Conservation (phyloP, 2,329 filamentous ascomycete species). For the Dryadomyces sulphureus region DNA sequence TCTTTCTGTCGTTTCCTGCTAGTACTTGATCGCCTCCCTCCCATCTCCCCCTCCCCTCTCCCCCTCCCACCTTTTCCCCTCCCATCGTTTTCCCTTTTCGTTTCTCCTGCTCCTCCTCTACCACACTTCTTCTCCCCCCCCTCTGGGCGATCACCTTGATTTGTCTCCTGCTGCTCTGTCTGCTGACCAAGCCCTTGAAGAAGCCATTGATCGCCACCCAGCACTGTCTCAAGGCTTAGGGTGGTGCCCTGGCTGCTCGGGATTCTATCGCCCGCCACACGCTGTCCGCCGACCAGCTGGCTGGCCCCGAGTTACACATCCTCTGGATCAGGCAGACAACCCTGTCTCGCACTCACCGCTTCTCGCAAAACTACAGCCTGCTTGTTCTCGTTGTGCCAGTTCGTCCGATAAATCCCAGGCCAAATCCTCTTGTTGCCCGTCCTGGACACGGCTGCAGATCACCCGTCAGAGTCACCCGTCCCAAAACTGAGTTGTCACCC, state of each 20-base stretch:
- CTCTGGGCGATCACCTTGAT: neutral
- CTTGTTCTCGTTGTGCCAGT: neutral
- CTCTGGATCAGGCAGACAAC: neutral
- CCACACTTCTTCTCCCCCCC: neutral
- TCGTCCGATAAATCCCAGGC: neutral
- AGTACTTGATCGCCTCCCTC: neutral
- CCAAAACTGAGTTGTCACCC: neutral
- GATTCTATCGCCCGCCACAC: no score
- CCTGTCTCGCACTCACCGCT: neutral
- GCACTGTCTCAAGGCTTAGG: no score
- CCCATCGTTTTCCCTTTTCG: no score
- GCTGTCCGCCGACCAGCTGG: no score
- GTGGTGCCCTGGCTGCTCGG: no score
- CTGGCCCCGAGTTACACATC: neutral
- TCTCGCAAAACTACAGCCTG: neutral
- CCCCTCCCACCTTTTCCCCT: no score
- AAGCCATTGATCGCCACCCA: no score
- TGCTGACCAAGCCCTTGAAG: no score
- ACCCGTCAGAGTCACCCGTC: neutral
- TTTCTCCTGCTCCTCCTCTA: neutral
- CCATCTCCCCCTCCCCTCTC: no score
- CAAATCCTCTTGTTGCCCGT: neutral
- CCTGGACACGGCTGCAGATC: neutral
- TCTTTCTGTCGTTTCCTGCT: neutral
- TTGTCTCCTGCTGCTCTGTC: neutral